Evolutionary conservation across 106 monocot species (phyloP).

Genomic region (Allium sativum): DNA sequence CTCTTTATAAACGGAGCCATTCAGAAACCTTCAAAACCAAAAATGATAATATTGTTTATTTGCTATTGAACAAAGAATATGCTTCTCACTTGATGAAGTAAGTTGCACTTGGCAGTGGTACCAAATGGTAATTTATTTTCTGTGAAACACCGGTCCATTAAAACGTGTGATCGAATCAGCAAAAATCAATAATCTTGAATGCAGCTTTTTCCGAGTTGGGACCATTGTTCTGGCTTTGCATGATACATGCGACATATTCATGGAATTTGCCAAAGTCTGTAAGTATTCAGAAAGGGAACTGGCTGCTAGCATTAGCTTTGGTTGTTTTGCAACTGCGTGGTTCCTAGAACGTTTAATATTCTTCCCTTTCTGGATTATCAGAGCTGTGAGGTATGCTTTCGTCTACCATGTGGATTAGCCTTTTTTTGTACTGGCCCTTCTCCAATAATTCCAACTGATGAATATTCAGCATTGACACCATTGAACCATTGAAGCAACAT

Average conservation of each 20-base stretch:
- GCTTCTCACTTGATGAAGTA: no score
- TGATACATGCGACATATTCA: slow-evolving; percentile 81
- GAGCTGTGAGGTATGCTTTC: slow-evolving; percentile 43
- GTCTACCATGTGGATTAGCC: no score
- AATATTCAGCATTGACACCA: slow-evolving; percentile 43
- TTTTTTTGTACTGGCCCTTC: background rate
- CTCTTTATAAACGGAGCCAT: no score
- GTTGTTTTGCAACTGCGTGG: slow-evolving; percentile 79
- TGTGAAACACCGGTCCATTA: no score
- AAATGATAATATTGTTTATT: no score
- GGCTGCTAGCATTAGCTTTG: slow-evolving; percentile 80
- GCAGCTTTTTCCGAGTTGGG: slow-evolving; percentile 84
- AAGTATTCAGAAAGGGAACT: slow-evolving; percentile 85
- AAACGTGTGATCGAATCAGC: no score
- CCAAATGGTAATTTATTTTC: background rate
- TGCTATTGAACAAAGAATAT: no score
- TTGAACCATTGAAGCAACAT: slow-evolving; percentile 19
- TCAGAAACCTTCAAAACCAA: no score
- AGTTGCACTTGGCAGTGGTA: background rate
- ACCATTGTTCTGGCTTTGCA: slow-evolving; percentile 75
- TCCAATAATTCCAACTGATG: slow-evolving; percentile 7
- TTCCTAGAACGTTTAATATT: slow-evolving; percentile 59
- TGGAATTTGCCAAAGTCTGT: slow-evolving; percentile 86
- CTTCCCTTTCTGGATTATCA: slow-evolving; percentile 93
- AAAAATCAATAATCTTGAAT: background rate